These are phyloP conservation scores for Termitomyces sp. DNA, from an alignment of 768 basidiomycete species.

Conservation along the genomic window DNA sequence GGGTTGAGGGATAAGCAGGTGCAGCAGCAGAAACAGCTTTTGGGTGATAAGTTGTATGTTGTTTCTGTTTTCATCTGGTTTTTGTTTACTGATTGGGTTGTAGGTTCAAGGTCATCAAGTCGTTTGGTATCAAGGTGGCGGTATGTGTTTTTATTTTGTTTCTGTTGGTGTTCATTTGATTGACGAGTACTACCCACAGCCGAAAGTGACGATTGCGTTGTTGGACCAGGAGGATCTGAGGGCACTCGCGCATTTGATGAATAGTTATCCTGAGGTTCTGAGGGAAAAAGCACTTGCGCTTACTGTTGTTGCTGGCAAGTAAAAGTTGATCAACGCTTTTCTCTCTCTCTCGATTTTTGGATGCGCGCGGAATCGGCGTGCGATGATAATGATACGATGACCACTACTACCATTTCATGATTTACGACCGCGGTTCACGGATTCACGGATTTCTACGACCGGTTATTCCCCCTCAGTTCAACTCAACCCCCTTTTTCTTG, in stretches of 20 bases:
- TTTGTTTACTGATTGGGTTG: background rate
- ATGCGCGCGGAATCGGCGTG: no score
- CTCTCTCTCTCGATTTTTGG: background rate
- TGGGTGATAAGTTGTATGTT: constrained; percentile 70
- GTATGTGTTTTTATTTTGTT: constrained; percentile 26
- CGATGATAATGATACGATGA: no score
- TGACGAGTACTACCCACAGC: constrained; percentile 30
- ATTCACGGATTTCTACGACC: no score
- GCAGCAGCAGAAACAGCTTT: constrained; percentile 67
- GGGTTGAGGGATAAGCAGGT: constrained; percentile 47
- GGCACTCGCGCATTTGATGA: background rate
- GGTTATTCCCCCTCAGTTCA: no score
- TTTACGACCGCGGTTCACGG: no score
- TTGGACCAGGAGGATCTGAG: background rate
- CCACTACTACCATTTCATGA: no score
- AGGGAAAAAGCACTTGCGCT: background rate
- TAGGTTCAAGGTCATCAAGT: constrained; percentile 60
- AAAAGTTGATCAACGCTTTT: background rate
- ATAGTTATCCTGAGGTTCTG: background rate
- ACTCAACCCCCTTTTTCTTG: no score
- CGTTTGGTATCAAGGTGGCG: constrained; percentile 77
- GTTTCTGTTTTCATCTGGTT: constrained; percentile 4
- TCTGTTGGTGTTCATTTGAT: background rate
- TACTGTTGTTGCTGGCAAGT: background rate
- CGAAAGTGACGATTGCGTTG: constrained; percentile 71